Percentiles rank a stretch among this genome's conserved stretches.
phyloP scores from a whole-genome alignment of 2,329 filamentous ascomycete genomes.

The Didymella pomorum region DNA sequence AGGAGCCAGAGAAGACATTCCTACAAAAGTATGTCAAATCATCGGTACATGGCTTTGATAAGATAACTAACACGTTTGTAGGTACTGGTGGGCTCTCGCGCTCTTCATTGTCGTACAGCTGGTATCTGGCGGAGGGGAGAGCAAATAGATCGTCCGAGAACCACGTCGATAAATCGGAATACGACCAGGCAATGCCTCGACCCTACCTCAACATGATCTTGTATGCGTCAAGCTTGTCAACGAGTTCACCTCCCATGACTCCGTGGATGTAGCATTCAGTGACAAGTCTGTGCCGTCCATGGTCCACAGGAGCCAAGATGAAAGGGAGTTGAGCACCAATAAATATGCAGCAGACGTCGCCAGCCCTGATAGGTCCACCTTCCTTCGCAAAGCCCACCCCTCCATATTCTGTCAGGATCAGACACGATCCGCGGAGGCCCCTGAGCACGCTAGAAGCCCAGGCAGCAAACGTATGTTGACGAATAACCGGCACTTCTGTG shows the following conservation, averaged over 20 bases:
- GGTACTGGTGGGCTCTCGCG: constrained; percentile 61
- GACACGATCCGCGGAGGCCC: not conserved
- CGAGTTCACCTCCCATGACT: not conserved
- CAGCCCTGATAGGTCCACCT: not conserved
- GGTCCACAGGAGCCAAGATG: not conserved
- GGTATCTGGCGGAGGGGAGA: constrained; percentile 52
- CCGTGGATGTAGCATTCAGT: not conserved
- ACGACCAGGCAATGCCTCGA: not conserved
- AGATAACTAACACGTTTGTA: constrained; percentile 34
- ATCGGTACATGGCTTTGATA: not conserved
- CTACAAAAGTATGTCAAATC: constrained; percentile 58
- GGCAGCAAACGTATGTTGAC: not conserved
- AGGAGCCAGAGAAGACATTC: constrained; percentile 59
- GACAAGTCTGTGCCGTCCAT: not conserved
- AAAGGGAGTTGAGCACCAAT: not conserved
- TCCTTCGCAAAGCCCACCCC: not conserved
- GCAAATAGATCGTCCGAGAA: constrained; percentile 12
- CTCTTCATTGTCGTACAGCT: constrained; percentile 58
- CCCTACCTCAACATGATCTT: not conserved
- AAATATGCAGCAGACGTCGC: not conserved
- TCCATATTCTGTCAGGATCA: not conserved
- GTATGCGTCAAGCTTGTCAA: not conserved
- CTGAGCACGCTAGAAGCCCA: not conserved
- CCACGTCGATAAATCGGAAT: not conserved
- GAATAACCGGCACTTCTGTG: not conserved